Evolutionary conservation across 208 protist genomes (phyloP).

Genomic region (Leishmania braziliensis): DNA sequence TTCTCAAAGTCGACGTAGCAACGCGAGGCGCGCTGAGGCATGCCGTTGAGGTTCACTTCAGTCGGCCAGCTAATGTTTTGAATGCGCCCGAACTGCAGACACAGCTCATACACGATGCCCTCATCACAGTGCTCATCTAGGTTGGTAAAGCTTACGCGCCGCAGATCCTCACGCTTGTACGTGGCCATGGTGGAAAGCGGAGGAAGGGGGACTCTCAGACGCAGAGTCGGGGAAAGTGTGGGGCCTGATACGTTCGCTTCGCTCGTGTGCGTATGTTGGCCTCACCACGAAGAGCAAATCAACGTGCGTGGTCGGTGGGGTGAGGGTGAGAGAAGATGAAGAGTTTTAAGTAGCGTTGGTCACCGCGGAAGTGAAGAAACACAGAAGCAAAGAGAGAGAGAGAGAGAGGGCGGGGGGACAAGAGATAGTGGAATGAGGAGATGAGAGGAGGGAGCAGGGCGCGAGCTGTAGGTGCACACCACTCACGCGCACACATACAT

Average conservation of each 20-base stretch:
- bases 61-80: slow-evolving; percentile 69
- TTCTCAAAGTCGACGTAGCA: slow-evolving; percentile 83
- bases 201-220: neutral
- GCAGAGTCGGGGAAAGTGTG: neutral
- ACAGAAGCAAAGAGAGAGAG: neutral
- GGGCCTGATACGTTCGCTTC: neutral
- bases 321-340: neutral
- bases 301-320: neutral
- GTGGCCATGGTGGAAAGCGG: slow-evolving; percentile 44
- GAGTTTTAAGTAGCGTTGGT: neutral
- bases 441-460: neutral
- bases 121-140: slow-evolving; percentile 83
- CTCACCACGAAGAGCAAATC: neutral
- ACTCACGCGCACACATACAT: neutral
- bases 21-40: slow-evolving; percentile 54
- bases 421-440: neutral
- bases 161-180: slow-evolving; percentile 81
- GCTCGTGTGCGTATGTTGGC: neutral
- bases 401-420: neutral
- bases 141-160: slow-evolving; percentile 73
- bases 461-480: neutral
- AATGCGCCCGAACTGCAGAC: slow-evolving; percentile 82
- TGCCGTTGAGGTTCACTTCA: slow-evolving; percentile 47
- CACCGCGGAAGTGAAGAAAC: neutral
- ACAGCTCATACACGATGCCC: slow-evolving; percentile 80